These are phyloP conservation scores for Hevea brasiliensis DNA, from an alignment of 345 rosid genomes.

Conservation along the genomic window DNA sequence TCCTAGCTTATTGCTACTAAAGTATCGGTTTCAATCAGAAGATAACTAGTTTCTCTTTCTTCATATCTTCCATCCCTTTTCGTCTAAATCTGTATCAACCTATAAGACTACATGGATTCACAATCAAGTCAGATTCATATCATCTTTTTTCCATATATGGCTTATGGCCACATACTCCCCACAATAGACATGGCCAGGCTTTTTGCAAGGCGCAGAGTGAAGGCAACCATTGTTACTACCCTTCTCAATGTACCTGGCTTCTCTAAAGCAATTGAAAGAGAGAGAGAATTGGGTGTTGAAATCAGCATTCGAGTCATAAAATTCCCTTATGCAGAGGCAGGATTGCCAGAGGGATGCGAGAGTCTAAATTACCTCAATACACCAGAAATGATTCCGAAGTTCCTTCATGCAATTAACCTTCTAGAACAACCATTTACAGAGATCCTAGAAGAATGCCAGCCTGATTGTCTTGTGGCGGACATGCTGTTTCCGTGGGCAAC, in stretches of 20 bases:
- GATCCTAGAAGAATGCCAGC: conserved; percentile 35
- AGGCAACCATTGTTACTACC: conserved; percentile 39
- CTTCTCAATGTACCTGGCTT: conserved; percentile 25
- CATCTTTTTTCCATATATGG: conserved; percentile 44
- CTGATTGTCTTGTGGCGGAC: conserved; percentile 59
- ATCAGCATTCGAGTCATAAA: conserved; percentile 19
- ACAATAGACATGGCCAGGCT: conserved; percentile 40
- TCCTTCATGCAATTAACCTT: conserved; percentile 2
- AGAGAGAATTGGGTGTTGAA: conserved; percentile 14
- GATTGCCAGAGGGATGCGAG: conserved; percentile 35
- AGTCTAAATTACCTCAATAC: background rate
- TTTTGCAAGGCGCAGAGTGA: conserved; percentile 32
- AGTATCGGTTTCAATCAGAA: too few species aligned
- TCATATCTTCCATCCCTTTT: too few species aligned
- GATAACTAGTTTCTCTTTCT: too few species aligned
- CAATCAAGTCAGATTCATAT: conserved; percentile 24
- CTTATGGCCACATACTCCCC: conserved; percentile 41
- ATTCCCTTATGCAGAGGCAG: conserved; percentile 28
- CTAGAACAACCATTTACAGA: conserved; percentile 47
- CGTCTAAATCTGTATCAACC: too few species aligned
- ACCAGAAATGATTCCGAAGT: background rate
- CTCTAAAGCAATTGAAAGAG: conserved; percentile 16
- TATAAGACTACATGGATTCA: conserved; percentile 1
- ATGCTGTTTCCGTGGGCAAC: conserved; percentile 63
- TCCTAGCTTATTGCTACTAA: too few species aligned